Evolutionary conservation across 1,139 yeast genomes (phyloP).

Genomic region (Suhomyces kunorum): DNA sequence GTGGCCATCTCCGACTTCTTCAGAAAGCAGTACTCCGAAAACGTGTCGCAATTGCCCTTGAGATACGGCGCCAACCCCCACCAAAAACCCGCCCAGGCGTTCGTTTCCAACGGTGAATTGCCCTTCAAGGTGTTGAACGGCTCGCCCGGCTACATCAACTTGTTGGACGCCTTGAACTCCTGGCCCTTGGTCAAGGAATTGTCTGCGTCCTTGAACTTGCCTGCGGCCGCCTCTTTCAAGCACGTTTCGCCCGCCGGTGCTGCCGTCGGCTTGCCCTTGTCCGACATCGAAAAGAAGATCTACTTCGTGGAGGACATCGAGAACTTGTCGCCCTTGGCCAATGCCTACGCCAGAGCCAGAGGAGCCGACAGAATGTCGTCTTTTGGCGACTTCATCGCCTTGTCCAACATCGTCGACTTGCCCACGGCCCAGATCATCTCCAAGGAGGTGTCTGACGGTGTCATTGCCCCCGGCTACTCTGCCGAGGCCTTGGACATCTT

Average conservation of each 20-base stretch:
- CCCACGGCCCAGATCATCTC: slow-evolving; percentile 97
- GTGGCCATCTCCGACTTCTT: slow-evolving; percentile 94
- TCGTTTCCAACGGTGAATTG: slow-evolving; percentile 77
- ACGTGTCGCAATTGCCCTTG: slow-evolving; percentile 82
- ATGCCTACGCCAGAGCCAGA: slow-evolving; percentile 98
- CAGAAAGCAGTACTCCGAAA: slow-evolving; percentile 95
- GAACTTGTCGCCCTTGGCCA: slow-evolving; percentile 92
- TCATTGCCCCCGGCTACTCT: slow-evolving; percentile 95
- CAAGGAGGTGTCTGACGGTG: slow-evolving; percentile 97
- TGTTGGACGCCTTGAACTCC: slow-evolving; percentile 93
- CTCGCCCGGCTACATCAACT: slow-evolving; percentile 95
- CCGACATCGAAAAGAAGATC: slow-evolving; percentile 89
- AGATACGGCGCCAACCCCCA: slow-evolving; percentile 99
- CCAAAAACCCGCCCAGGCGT: slow-evolving; percentile 99
- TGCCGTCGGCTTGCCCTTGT: slow-evolving; percentile 91
- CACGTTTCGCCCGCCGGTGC: slow-evolving; percentile 99
- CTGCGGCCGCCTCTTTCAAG: slow-evolving; percentile 98
- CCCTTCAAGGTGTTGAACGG: slow-evolving; percentile 95
- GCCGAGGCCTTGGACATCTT: slow-evolving; percentile 88
- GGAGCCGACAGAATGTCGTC: slow-evolving; percentile 99
- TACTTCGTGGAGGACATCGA: slow-evolving; percentile 95
- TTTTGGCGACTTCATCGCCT: slow-evolving; percentile 97
- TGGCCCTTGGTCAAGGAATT: slow-evolving; percentile 99
- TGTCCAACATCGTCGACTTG: slow-evolving; percentile 91
- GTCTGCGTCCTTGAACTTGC: slow-evolving; percentile 88